A percentile compares a stretch with the other conserved stretches of the same genome.
These are phyloP conservation scores for Gomphus bonarii DNA, from an alignment of 1,284 basidiomycete species.

Conservation along the genomic window DNA sequence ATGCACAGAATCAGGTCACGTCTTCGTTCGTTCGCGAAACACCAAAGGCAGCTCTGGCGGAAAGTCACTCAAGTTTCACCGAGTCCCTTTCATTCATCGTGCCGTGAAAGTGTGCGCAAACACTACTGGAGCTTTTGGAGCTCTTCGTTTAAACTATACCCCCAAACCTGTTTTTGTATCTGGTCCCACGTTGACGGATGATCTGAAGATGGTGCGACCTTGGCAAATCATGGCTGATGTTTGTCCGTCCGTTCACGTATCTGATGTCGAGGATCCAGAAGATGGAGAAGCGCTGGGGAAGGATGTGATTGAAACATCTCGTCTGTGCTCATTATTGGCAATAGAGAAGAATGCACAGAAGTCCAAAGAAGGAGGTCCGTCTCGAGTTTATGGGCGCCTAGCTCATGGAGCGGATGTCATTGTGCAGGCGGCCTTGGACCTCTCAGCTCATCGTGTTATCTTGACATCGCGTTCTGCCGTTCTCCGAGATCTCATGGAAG, in stretches of 20 bases:
- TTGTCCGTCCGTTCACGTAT: not conserved
- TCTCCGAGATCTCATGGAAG: constrained; percentile 35
- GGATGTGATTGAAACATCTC: constrained; percentile 39
- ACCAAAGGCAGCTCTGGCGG: constrained; percentile 19
- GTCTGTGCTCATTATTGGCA: constrained; percentile 31
- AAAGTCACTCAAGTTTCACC: constrained; percentile 62
- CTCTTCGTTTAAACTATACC: constrained; percentile 67
- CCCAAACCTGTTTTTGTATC: constrained; percentile 47
- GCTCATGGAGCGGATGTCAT: constrained; percentile 55
- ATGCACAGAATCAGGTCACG: constrained; percentile 91
- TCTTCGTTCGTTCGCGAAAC: constrained; percentile 68
- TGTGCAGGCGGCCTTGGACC: constrained; percentile 31
- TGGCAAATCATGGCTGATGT: constrained; percentile 21
- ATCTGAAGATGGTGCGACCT: constrained; percentile 59
- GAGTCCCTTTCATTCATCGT: constrained; percentile 77
- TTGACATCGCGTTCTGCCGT: constrained; percentile 50
- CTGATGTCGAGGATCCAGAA: not conserved
- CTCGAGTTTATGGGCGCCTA: not conserved
- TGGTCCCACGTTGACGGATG: constrained; percentile 57
- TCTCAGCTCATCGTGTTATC: constrained; percentile 61
- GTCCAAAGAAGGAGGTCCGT: not conserved
- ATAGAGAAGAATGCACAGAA: not conserved
- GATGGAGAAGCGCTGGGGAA: constrained; percentile 10
- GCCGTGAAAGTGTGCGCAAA: constrained; percentile 80
- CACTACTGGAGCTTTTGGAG: constrained; percentile 83